A percentile compares a stretch with the other conserved stretches of the same genome.
Conservation (phyloP, 2,329 filamentous ascomycete species). For the Sodiomyces alkalinus region DNA sequence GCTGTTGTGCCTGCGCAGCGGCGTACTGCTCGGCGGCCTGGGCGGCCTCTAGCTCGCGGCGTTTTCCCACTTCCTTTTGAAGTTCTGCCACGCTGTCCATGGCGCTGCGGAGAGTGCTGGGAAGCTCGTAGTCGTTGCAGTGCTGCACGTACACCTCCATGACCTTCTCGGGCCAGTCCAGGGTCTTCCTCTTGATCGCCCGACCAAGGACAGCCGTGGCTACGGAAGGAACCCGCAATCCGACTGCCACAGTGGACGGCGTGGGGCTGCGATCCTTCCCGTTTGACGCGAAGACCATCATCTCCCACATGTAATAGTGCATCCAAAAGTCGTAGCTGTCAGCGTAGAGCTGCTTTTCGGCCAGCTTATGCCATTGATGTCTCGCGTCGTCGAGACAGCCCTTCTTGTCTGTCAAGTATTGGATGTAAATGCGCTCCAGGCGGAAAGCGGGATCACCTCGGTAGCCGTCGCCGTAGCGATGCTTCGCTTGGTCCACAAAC, state of each 20-base stretch:
- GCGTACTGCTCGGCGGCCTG: conserved; percentile 40
- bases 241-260: conserved; percentile 26
- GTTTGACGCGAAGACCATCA: conserved; percentile 43
- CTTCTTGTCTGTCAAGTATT: conserved; percentile 77
- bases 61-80: conserved; percentile 45
- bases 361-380: conserved; percentile 59
- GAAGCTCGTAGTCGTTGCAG: conserved; percentile 81
- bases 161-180: conserved; percentile 67
- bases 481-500: conserved; percentile 65
- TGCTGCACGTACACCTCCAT: conserved; percentile 61
- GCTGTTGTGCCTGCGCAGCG: conserved; percentile 19
- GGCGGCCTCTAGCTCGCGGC: conserved; percentile 49
- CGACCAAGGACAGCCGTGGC: conserved; percentile 66
- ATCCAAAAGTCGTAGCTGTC: conserved; percentile 90
- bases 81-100: conserved; percentile 59
- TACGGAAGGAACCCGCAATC: conserved; percentile 48
- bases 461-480: conserved; percentile 59
- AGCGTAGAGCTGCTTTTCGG: conserved; percentile 45
- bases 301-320: conserved; percentile 83
- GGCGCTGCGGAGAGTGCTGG: conserved; percentile 57
- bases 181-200: conserved; percentile 43
- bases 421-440: conserved; percentile 81
- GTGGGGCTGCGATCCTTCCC: conserved; percentile 38
- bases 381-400: conserved; percentile 64
- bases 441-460: conserved; percentile 80